Base-by-base conservation (phyloP, 176 grass and related monocot species). In the Eragrostis nindensis region DNA sequence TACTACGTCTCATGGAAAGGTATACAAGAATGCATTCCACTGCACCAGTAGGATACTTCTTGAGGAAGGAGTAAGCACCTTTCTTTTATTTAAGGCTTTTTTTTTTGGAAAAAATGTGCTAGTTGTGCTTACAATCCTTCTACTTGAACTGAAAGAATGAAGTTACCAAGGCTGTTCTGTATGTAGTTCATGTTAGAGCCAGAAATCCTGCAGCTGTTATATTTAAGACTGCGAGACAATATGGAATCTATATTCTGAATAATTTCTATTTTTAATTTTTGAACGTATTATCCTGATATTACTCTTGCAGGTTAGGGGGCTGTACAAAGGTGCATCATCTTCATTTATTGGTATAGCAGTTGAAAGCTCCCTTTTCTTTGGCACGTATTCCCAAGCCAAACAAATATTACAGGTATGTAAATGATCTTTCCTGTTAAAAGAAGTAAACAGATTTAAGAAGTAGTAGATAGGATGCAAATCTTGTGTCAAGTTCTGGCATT, bases 281-380 rank as follows among this genome's bases (percentile, higher is more conserved):
- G 18, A 52, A 66, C 43, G 25, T 24, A 70, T 59, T 75, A 21
- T 27, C 29, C 18, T 27, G 27, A 74, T 39, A 9, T 61, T 84
- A 54, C 85, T 59, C 47, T 90, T 52, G 9, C 88, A 98, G 95
- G 77, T 93, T 78, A 98, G 74, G 87, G 95, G 95, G 56, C 49
- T 94, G 74, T 98, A 94, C 90, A 90, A 82, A 87, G 95, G 95
- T 73, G 95, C 92, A 8, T 98, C 95, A 66, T 94, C 95, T 89
- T 92, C 95, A 67, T 98, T 98, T 85, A 66, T 94, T 65, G 92
- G 95, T 74, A 94, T 91, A 78, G 92, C 95, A 75, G 57, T 94
- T 77, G 95, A 98, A 86, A 98, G 95, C 75, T 94, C 95, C 29
- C 81, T 98, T 76, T 88, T 92, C 64, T 98, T 98, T 85, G 95